Evolutionary conservation across 1,284 basidiomycete species (phyloP).

Genomic region (Ganoderma boninense): DNA sequence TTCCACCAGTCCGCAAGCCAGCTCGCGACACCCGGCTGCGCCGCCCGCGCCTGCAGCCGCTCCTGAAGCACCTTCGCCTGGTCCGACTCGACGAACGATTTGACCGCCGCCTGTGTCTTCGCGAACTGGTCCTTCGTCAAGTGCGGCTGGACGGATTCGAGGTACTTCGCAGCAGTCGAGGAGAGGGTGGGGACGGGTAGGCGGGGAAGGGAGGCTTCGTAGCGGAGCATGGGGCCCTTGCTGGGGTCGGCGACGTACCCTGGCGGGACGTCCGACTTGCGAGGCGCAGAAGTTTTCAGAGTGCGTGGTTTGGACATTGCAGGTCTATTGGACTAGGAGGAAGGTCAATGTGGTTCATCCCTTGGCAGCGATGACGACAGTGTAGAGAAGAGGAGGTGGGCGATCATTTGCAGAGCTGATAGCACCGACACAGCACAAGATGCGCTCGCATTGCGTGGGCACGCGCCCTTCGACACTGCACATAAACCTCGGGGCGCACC

Average conservation of each 20-base stretch:
- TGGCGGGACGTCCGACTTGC: conserved; percentile 44
- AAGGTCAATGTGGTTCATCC: neutral
- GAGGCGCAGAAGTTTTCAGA: conserved; percentile 45
- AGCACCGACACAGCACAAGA: neutral
- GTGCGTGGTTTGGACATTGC: conserved; percentile 46
- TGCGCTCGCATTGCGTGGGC: neutral
- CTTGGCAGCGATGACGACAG: neutral
- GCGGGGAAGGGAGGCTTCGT: conserved; percentile 80
- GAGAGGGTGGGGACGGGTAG: conserved; percentile 87
- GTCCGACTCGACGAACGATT: conserved; percentile 77
- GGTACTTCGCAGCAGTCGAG: conserved; percentile 87
- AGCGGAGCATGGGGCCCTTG: conserved; percentile 80
- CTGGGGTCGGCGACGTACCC: conserved; percentile 55
- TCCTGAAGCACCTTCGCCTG: conserved; percentile 82
- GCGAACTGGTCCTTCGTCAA: conserved; percentile 70
- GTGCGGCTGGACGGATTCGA: conserved; percentile 83
- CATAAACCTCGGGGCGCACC: neutral
- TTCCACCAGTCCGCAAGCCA: conserved; percentile 99
- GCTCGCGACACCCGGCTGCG: conserved; percentile 66
- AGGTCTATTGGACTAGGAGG: conserved; percentile 31
- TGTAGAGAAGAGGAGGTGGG: neutral
- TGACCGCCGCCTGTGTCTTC: conserved; percentile 67
- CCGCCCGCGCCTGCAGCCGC: conserved; percentile 80
- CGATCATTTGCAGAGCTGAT: neutral
- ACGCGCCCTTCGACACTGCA: neutral